Percentiles rank a stretch among this genome's conserved stretches.
Evolutionary conservation across 257 asterid species (phyloP).

Genomic region (Eucommia ulmoides): DNA sequence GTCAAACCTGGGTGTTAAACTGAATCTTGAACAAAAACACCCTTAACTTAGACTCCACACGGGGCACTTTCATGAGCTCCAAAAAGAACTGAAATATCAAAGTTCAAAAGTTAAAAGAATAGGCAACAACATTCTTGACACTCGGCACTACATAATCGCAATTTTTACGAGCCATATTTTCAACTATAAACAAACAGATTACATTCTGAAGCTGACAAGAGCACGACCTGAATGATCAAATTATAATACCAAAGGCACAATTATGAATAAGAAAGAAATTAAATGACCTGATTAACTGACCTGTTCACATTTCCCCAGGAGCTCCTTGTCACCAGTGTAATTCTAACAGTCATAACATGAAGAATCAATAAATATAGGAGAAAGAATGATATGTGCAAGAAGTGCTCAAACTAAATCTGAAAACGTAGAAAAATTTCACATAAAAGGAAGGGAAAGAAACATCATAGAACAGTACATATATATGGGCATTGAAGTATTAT

Average conservation of each 20-base stretch:
- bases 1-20: conserved; percentile 79
- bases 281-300: conserved; percentile 27
- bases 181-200: no score
- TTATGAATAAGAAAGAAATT: conserved; percentile 5
- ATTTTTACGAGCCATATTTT: no score
- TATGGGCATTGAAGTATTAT: no score
- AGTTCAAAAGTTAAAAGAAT: conserved; percentile 12
- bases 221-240: no score
- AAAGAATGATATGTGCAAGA: not conserved
- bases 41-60: conserved; percentile 90
- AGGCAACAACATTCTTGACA: not conserved
- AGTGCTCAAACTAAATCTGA: not conserved
- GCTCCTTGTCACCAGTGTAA: conserved; percentile 81
- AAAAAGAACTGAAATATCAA: conserved; percentile 70
- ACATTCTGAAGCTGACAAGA: no score
- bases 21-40: conserved; percentile 97
- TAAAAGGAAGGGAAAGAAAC: conserved; percentile 1
- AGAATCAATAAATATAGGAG: conserved; percentile 9
- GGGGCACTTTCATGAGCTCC: conserved; percentile 99
- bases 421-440: not conserved
- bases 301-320: conserved; percentile 96
- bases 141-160: no score
- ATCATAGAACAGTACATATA: no score
- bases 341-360: conserved; percentile 31
- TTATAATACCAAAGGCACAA: no score